A percentile compares a stretch with the other conserved stretches of the same genome.
Conservation (phyloP, 2,329 filamentous ascomycete genomes). For the Colletotrichum zoysiae region DNA sequence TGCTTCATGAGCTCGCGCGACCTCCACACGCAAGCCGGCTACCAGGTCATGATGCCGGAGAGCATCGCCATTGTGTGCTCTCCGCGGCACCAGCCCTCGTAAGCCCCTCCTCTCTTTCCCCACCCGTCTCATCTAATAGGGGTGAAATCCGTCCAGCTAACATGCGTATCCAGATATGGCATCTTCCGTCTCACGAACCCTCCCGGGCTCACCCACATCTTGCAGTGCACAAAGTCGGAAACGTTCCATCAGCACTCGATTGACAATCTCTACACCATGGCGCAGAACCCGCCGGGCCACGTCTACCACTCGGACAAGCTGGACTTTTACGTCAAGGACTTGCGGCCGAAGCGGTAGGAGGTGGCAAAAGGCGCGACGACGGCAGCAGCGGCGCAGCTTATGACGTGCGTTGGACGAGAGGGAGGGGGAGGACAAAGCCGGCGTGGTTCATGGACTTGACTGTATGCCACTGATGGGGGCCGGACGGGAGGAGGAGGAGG, state of each 20-base stretch:
- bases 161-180: conserved; percentile 74
- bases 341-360: conserved; percentile 55
- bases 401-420: too few relatives aligned
- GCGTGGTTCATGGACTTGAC: not conserved
- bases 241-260: conserved; percentile 83
- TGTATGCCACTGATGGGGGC: too few relatives aligned
- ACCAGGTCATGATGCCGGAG: conserved; percentile 96
- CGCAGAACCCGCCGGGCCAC: conserved; percentile 74
- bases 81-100: conserved; percentile 82
- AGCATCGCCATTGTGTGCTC: conserved; percentile 98
- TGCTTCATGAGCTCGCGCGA: conserved; percentile 98
- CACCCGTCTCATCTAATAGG: not conserved
- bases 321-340: conserved; percentile 69
- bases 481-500: not conserved
- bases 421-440: not conserved
- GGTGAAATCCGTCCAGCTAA: conserved; percentile 17
- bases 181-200: conserved; percentile 95
- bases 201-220: conserved; percentile 86
- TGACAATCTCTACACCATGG: conserved; percentile 82
- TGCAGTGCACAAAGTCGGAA: conserved; percentile 81
- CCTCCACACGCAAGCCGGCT: conserved; percentile 92
- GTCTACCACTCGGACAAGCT: conserved; percentile 76
- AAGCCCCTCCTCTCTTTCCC: conserved; percentile 53
- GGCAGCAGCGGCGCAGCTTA: not conserved
- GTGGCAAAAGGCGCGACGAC: not conserved